Percentiles rank a stretch among this genome's conserved stretches.
These are phyloP conservation scores for Colletotrichum destructivum DNA, from an alignment of 2,329 filamentous ascomycete species.

Conservation along the genomic window DNA sequence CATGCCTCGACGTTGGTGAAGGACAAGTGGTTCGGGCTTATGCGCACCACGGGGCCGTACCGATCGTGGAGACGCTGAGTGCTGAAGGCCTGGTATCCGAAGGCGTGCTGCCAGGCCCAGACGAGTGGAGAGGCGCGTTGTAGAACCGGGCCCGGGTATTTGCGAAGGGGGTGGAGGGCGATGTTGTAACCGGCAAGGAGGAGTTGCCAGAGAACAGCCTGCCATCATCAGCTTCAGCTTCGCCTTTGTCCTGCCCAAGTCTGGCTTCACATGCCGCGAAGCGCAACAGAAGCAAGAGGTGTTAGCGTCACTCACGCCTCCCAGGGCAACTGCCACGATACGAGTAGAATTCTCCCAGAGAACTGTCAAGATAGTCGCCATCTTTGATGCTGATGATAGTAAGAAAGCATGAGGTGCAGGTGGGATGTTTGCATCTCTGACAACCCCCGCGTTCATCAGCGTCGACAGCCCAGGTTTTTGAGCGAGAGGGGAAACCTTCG, in stretches of 20 bases:
- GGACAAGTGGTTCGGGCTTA: conserved; percentile 56
- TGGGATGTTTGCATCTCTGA: too few species aligned
- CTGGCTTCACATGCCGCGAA: too few species aligned
- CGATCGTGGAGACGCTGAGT: conserved; percentile 43
- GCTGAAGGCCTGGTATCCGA: conserved; percentile 22
- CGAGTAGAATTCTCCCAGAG: conserved; percentile 5
- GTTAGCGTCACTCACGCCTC: neutral
- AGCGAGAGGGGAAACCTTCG: neutral
- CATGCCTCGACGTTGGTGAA: conserved; percentile 54
- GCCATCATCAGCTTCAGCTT: neutral
- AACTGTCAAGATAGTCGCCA: neutral
- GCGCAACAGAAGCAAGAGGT: neutral
- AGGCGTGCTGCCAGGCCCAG: conserved; percentile 17
- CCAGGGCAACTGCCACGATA: conserved; percentile 5
- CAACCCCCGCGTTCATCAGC: neutral
- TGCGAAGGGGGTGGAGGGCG: conserved; percentile 52
- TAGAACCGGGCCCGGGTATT: conserved; percentile 49
- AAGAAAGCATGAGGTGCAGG: neutral
- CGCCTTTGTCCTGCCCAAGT: too few species aligned
- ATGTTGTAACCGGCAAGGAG: conserved; percentile 48
- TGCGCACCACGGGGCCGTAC: conserved; percentile 55
- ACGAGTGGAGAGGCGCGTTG: conserved; percentile 29
- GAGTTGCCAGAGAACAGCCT: conserved; percentile 31
- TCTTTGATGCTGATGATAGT: neutral
- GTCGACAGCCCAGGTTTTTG: neutral